Evolutionary conservation across 352 stramenopile species (phyloP), one percentile per base, ranked within the genome.

Genomic region (Phytophthora brassicae): DNA sequence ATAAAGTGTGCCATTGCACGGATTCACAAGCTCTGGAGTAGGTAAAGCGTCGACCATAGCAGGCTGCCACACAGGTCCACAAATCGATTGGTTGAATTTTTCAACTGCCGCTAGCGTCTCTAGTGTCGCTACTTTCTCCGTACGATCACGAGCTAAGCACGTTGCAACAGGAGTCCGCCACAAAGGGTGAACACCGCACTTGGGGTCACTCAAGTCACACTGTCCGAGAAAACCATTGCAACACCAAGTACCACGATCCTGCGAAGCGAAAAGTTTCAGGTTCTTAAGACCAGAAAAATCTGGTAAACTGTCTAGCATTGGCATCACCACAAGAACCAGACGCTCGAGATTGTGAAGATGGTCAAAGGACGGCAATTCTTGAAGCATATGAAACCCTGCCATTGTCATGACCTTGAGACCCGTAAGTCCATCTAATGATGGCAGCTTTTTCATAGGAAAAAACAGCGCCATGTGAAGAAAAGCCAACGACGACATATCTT

Each of bases 191-290:
- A 24, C 48, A n/a, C 19, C 11, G 23, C 64, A 72, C 48, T 59
- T 59, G 6, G 46, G 23, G 26, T 61, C 11, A 0, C 28, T 12
- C 0, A 64, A 43, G n/a, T 77, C 11, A 22, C 60, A 75, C 5
- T 53, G 2, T 1, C 68, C 56, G 12, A 65, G 44, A 26, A 76
- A 76, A 0, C 66, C 69, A 41, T 74, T 71, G 56, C 69, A 74
- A 38, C 69, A 77, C 24, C 33, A 62, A 6, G 33, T 52, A 1
- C 54, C 44, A 6, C 56, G 55, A 26, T 56, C 46, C 6, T 28
- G 43, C 0, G 60, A 11, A 12, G 50, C 17, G 0, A 73, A 45
- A 4, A 60, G 47, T 2, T 51, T 41, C 11, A 76, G 36, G 20
- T 29, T 0, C 24, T 46, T 4, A 6, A 14, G 0, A n/a, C n/a